phyloP scores from a whole-genome alignment of 2,329 filamentous ascomycete genomes.

The Botryotinia calthae region DNA sequence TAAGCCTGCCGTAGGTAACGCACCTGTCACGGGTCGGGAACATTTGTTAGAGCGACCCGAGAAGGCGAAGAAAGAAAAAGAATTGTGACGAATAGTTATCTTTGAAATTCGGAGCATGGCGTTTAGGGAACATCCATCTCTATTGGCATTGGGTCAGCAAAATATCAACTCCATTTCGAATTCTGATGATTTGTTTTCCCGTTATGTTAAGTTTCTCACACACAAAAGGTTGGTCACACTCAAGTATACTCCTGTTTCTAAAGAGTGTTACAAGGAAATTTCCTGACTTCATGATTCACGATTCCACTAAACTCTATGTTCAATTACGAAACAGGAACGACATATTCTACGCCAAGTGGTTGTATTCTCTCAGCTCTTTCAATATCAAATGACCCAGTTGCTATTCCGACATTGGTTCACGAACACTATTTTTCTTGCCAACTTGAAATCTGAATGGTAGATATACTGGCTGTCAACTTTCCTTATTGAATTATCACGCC shows the following conservation, averaged over 20 bases:
- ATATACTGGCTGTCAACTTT: neutral
- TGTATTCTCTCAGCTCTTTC: neutral
- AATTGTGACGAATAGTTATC: conserved; percentile 23
- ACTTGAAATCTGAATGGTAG: neutral
- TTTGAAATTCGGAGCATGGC: conserved; percentile 16
- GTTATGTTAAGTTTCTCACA: neutral
- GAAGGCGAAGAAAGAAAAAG: conserved; percentile 27
- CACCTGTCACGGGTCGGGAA: conserved; percentile 54
- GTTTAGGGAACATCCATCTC: conserved; percentile 20
- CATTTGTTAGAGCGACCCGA: conserved; percentile 41
- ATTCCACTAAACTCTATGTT: neutral
- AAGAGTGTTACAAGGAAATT: conserved; percentile 2
- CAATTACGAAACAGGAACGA: conserved; percentile 11
- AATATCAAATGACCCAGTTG: neutral
- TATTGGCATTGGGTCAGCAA: neutral
- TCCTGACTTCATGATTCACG: neutral
- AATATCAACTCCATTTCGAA: conserved; percentile 9
- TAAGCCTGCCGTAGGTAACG: conserved; percentile 51
- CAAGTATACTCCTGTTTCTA: conserved; percentile 2
- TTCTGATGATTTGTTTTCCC: neutral
- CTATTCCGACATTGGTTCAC: neutral
- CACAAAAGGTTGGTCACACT: conserved; percentile 5
- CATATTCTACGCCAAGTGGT: conserved; percentile 11
- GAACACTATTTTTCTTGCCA: neutral
- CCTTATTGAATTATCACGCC: neutral